Evolutionary conservation across 83 land plant genomes (phyloP), one percentile per base, ranked within the genome.

Genomic region (Picea abies): DNA sequence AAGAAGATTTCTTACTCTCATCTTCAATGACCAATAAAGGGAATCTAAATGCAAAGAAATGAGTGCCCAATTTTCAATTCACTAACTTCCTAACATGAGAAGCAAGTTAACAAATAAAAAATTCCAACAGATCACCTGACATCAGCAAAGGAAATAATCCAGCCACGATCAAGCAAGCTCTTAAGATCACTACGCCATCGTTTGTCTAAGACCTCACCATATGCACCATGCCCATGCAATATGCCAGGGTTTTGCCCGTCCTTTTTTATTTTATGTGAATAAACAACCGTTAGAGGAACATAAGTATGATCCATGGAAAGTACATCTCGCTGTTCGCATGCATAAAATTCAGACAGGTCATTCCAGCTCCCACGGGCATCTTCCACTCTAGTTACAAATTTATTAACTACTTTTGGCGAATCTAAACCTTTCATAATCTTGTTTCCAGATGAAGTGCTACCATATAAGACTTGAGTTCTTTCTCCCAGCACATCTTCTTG

Each of bases 131-230:
- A 76, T 85, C 19, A 97, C 99, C 99, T 97, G 60, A 97, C 98
- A 91, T 97, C 98, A 83, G 99, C 96, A 93, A 90, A 93, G 52
- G 99, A 96, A 81, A 95, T 65, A 22, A 95, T 92, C 99, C 99
- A 95, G 60, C 98, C 98, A 80, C 96, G 95, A 87, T 95, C 96
- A 80, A 97, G 93, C 67, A 97, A 93, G 82, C 96, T 94, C 81
- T 94, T 91, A 15, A 86, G 83, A 62, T 97, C 98, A 86, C 89
- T 88, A 22, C 90, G 91, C 96, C 98, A 97, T 23, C 93, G 82
- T 80, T 93, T 89, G 84, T 94, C 97, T 71, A 95, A 89, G 69
- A 87, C 10, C 85, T 97, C 93, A 58, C 99, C 99, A 91, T 95
- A 97, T 75, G 98, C 93, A 63, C 99, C 99, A 88, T 97, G 96